Evolutionary conservation across 495 filamentous ascomycete species (phyloP), one percentile per base, ranked within the genome.

Genomic region (Penicillium turbatum): DNA sequence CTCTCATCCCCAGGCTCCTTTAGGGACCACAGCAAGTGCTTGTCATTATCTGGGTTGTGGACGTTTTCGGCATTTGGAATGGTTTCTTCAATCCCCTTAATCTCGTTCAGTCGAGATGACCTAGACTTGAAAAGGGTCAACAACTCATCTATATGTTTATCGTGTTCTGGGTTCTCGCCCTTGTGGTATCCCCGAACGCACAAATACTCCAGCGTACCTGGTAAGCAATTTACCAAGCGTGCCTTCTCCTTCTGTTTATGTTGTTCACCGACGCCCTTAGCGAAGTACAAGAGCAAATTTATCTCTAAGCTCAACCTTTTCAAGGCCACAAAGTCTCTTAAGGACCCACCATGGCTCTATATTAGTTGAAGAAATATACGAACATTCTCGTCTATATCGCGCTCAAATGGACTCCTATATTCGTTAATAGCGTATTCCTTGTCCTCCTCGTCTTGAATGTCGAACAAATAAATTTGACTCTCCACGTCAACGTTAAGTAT

Each of bases 161-260:
- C 65, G 10, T 53, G 42, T 1, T 37, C 42, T 10, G 38, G 7
- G 30, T 51, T 50, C 15, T 26, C 3, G 4, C 65, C 61, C 16
- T 37, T 63, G 21, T 62, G 31, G 21, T 67, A 70, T 11, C 62
- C 65, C 6, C 61, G 61, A 19, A 70, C 61, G 12, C 38, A 60
- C 29, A 70, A 31, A 54, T 59, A 60, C 24, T 70, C 65, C 29
- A 70, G 42, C 32, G 53, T 60, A 6, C 36, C 40, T 1, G 63
- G 68, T 12, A 71, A 43, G 15, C 29, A 19, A 26, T 65, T 55
- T 2, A 41, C 30, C 36, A 70, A 19, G 4, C 13, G 24, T 2
- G 1, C 8, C 17, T 27, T 27, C 15, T 11, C 0, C 21, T 13
- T 19, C 2, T 5, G n/a, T 6, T 31, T 17, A 6, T 6, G 8